A percentile compares a stretch with the other conserved stretches of the same genome.
Evolutionary conservation across 345 rosid species (phyloP).

Genomic region (Cardamine occulta): DNA sequence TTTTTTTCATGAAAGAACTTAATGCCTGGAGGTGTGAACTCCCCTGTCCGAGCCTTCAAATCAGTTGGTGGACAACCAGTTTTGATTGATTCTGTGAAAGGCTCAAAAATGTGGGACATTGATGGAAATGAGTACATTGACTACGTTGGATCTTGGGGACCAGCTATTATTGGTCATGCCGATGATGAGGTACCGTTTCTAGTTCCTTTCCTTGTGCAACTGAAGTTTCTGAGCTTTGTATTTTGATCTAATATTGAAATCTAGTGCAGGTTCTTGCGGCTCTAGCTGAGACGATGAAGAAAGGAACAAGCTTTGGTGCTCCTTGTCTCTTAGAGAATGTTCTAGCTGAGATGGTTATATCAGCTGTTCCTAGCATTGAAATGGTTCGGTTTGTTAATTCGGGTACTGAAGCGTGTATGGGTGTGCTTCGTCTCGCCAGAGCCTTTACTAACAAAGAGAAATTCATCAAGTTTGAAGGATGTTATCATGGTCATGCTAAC

Average conservation of each 20-base stretch:
- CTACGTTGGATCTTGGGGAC: slow-evolving; percentile 99
- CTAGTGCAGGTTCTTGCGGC: slow-evolving; percentile 77
- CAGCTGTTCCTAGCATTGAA: slow-evolving; percentile 93
- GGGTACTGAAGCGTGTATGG: slow-evolving; percentile 98
- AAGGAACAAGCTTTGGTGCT: slow-evolving; percentile 99
- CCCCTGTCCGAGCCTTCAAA: slow-evolving; percentile 96
- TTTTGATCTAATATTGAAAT: not conserved
- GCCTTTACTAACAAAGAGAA: slow-evolving; percentile 76
- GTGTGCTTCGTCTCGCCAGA: slow-evolving; percentile 91
- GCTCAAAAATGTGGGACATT: slow-evolving; percentile 91
- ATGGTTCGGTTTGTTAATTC: slow-evolving; percentile 96
- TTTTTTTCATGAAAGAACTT: slow-evolving; percentile 54
- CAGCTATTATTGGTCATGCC: slow-evolving; percentile 96
- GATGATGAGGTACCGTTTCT: slow-evolving; percentile 71
- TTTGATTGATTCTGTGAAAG: slow-evolving; percentile 86
- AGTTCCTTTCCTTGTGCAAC: not conserved
- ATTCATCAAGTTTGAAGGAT: slow-evolving; percentile 90
- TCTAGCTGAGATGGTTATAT: slow-evolving; percentile 85
- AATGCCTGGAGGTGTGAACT: slow-evolving; percentile 98
- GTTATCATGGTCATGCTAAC: slow-evolving; percentile 97
- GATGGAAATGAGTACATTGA: slow-evolving; percentile 96
- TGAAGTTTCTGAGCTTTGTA: not conserved
- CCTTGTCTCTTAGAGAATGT: slow-evolving; percentile 94
- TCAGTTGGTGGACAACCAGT: slow-evolving; percentile 97
- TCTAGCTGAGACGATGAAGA: slow-evolving; percentile 87